Conservation (phyloP, 164 flowering plant species). For the Taxillus chinensis region DNA sequence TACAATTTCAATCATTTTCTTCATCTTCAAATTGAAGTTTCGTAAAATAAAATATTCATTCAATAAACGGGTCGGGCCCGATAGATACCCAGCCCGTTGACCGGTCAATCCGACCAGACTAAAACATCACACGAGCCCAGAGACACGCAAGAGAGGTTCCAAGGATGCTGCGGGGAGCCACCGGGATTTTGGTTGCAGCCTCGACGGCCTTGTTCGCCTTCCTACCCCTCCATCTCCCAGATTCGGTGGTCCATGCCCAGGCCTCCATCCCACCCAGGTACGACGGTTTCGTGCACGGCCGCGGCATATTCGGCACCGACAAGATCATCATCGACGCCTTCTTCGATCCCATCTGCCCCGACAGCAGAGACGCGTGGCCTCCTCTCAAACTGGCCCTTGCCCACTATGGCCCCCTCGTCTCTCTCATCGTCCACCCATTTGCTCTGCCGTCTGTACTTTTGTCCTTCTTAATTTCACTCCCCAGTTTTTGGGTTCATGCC, state of each 20-base stretch:
- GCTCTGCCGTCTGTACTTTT: conserved; percentile 57
- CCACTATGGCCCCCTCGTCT: conserved; percentile 40
- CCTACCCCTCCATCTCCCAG: neutral
- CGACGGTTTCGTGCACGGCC: conserved; percentile 68
- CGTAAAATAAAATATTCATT: too few relatives aligned
- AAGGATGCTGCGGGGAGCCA: conserved; percentile 3
- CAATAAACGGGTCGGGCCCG: too few relatives aligned
- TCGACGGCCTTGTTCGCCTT: neutral
- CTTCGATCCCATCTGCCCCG: conserved; percentile 83
- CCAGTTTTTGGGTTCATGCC: neutral
- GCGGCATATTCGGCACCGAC: conserved; percentile 10
- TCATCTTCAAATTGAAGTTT: too few relatives aligned
- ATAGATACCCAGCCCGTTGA: too few relatives aligned
- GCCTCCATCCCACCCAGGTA: conserved; percentile 36
- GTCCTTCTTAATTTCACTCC: neutral
- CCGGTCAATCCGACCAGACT: too few relatives aligned
- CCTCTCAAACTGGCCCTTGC: conserved; percentile 48
- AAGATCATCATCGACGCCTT: conserved; percentile 65
- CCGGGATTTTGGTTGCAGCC: neutral
- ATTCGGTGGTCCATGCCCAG: conserved; percentile 10
- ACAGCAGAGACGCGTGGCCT: conserved; percentile 79
- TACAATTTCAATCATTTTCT: too few relatives aligned
- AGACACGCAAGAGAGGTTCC: neutral
- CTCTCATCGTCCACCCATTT: conserved; percentile 58
- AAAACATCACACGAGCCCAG: neutral